Percentiles rank a stretch among this genome's conserved stretches.
phyloP scores from a whole-genome alignment of 2,329 filamentous ascomycete species.

The Penicillium sp. region DNA sequence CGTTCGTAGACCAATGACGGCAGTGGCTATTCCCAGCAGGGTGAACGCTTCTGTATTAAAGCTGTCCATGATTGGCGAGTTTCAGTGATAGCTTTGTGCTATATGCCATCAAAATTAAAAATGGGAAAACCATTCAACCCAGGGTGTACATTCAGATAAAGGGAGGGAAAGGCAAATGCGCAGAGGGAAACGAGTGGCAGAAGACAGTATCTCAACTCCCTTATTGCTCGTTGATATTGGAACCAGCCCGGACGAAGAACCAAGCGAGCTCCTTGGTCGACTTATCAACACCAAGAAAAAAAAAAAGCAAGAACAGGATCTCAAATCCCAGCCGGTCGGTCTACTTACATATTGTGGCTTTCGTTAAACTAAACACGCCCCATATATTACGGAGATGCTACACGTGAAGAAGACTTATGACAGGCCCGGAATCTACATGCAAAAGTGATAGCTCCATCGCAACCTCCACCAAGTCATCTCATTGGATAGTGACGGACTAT shows the following conservation, averaged over 20 bases:
- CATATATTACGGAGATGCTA: background rate
- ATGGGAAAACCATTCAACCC: background rate
- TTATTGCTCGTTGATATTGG: constrained; percentile 20
- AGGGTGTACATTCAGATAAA: constrained; percentile 19
- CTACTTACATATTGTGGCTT: background rate
- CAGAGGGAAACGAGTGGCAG: background rate
- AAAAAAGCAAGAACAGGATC: constrained; percentile 1
- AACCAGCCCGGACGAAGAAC: constrained; percentile 24
- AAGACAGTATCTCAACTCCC: constrained; percentile 6
- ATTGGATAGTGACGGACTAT: background rate
- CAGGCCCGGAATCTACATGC: background rate
- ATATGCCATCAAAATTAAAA: background rate
- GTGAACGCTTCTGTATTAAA: constrained; percentile 51
- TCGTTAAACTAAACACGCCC: background rate
- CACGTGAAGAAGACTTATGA: background rate
- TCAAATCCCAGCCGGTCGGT: background rate
- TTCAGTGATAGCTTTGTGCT: background rate
- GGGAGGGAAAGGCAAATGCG: constrained; percentile 1
- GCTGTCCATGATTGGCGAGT: constrained; percentile 15
- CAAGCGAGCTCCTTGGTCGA: constrained; percentile 11
- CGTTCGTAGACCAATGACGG: constrained; percentile 52
- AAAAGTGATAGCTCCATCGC: background rate
- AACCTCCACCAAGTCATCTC: background rate
- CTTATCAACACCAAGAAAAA: constrained; percentile 17
- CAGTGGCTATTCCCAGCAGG: constrained; percentile 51